phyloP scores from a whole-genome alignment of 495 filamentous ascomycete genomes.

The Pyronema omphalodes region DNA sequence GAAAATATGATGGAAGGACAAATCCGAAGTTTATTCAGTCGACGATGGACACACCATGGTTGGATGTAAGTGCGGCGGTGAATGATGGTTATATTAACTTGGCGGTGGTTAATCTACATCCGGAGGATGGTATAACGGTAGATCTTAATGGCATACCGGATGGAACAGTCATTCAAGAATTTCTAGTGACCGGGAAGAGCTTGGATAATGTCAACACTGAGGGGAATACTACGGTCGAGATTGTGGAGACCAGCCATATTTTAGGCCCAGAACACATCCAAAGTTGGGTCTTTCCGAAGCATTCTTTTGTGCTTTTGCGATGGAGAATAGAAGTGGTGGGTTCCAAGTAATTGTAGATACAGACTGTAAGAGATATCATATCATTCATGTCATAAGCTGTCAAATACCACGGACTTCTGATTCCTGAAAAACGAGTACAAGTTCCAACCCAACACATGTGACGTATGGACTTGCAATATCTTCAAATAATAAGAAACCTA shows the following conservation, averaged over 20 bases:
- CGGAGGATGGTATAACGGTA: conserved; percentile 36
- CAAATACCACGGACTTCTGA: no score
- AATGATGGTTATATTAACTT: conserved; percentile 43
- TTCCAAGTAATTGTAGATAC: background rate
- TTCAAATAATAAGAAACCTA: no score
- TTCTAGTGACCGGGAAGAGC: conserved; percentile 38
- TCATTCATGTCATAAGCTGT: no score
- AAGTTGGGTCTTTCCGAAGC: conserved; percentile 36
- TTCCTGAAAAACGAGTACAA: no score
- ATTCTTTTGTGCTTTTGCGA: conserved; percentile 45
- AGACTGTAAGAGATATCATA: no score
- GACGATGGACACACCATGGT: conserved; percentile 43
- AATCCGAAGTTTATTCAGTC: conserved; percentile 45
- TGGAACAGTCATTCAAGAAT: conserved; percentile 33
- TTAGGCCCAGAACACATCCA: conserved; percentile 35
- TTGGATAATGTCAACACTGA: conserved; percentile 41
- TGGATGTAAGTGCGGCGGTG: conserved; percentile 50
- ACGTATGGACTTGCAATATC: no score
- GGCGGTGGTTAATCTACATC: conserved; percentile 51
- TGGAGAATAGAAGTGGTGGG: conserved; percentile 35
- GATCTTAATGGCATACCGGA: conserved; percentile 34
- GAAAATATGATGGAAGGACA: conserved; percentile 44
- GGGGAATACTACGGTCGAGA: conserved; percentile 38
- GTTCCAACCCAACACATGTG: no score
- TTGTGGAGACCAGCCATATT: conserved; percentile 41